Evolutionary conservation across 2,329 filamentous ascomycete species (phyloP), one percentile per base, ranked within the genome.

Genomic region (Trichoderma simmonsii): DNA sequence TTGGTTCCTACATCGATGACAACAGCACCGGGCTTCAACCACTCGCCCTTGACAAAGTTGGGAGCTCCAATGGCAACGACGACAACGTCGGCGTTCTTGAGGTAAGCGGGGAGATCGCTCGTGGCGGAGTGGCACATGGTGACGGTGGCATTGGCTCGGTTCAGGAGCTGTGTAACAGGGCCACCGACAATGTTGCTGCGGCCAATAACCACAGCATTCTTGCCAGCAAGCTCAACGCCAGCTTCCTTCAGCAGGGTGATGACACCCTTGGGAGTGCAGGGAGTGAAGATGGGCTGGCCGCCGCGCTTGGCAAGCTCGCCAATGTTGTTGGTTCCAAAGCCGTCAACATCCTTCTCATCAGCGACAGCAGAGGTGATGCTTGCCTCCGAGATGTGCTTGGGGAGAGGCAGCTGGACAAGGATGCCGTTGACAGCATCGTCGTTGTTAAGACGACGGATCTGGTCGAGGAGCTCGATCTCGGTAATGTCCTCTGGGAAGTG

Each of bases 1-100:
- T 99, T 99, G 75, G 95, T 99, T 73, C 96, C 96, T 21, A 99
- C 96, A 79, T 99, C 96, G 78, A 99, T 97, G 54, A 99, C 94
- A 6, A 99, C 92, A n/a, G 89, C 94, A 43, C 95, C 96, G 21
- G 92, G 90, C 87, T 98, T 99, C 75, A 99, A 81, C 94, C 95
- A 98, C 73, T 97, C 93, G 75, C 95, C 96, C 84, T 96, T 95
- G 79, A 99, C 91, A 78, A 97, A 97, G 72, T 89, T 88, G 9
- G 95, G 87, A 80, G 93, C 87, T 36, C 96, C 96, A 82, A 99
- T 97, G 71, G 96, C 96, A 34, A 94, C 95, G 68, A 99, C 90
- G 62, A 99, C 86, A 73, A 99, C 90, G 79, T 99, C 96, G 56
- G 96, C 96, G 71, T 87, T 86, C 85, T 93, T 95, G 79, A 98